Conservation (phyloP, 2,329 filamentous ascomycete genomes). For the Colletotrichum noveboracense region DNA sequence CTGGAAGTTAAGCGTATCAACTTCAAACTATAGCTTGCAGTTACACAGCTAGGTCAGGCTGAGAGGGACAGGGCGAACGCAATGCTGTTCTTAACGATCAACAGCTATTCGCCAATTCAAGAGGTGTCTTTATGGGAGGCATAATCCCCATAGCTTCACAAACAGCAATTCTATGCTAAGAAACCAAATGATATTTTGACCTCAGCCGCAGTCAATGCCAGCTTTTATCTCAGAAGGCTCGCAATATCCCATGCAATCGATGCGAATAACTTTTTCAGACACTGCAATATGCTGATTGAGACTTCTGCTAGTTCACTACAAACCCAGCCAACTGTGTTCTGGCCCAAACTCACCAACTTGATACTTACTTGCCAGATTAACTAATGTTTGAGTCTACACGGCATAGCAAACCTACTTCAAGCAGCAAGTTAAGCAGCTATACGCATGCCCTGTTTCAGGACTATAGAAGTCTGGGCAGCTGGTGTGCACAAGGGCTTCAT, state of each 20-base stretch:
- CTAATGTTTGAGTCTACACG: neutral
- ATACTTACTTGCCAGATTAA: neutral
- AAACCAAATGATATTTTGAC: neutral
- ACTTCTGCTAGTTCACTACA: neutral
- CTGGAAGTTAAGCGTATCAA: neutral
- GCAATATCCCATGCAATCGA: neutral
- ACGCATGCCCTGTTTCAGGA: neutral
- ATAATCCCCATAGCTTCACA: neutral
- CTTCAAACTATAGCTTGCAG: neutral
- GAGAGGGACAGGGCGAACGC: neutral
- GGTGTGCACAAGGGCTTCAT: neutral
- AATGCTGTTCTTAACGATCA: neutral
- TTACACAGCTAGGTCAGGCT: neutral
- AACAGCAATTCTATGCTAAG: neutral
- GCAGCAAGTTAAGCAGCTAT: neutral
- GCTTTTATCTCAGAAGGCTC: neutral
- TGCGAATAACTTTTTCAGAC: neutral
- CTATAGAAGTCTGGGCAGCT: neutral
- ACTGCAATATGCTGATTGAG: fast-evolving
- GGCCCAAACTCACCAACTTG: neutral
- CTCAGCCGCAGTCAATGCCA: neutral
- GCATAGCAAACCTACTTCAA: neutral
- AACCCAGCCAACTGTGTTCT: neutral
- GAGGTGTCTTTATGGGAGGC: neutral
- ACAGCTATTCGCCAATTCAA: neutral